A percentile compares a stretch with the other conserved stretches of the same genome.
Conservation (phyloP, 73 alveolate species). For the Chromera velia region DNA sequence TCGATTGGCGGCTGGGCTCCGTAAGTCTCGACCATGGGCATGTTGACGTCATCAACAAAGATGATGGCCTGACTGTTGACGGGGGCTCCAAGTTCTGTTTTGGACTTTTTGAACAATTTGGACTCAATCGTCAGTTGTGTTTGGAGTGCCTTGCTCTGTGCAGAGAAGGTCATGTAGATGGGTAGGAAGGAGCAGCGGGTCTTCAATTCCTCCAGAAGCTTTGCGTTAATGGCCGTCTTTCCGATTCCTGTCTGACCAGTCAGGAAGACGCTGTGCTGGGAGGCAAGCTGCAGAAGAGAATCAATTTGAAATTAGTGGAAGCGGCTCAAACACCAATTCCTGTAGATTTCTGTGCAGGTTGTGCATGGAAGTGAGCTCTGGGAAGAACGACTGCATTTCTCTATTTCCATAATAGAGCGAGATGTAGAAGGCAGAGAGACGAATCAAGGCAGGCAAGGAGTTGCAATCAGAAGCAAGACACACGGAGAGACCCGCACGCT, state of each 20-base stretch:
- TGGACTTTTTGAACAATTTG: slow-evolving; percentile 44
- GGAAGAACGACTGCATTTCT: too few species aligned
- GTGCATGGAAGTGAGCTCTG: too few species aligned
- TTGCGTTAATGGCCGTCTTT: slow-evolving; percentile 65
- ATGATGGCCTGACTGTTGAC: slow-evolving; percentile 34
- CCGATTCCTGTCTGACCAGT: slow-evolving; percentile 96
- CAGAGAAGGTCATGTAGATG: slow-evolving; percentile 89
- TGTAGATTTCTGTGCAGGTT: too few species aligned
- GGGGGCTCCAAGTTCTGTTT: slow-evolving; percentile 1
- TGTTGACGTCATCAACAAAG: slow-evolving; percentile 93
- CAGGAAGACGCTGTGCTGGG: slow-evolving; percentile 79
- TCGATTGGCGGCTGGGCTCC: slow-evolving; percentile 99
- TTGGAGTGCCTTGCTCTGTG: slow-evolving; percentile 86
- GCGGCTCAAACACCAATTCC: too few species aligned
- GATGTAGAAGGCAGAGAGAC: too few species aligned
- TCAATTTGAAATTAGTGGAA: too few species aligned
- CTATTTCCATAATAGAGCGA: too few species aligned
- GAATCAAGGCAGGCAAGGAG: too few species aligned
- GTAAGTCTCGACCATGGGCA: slow-evolving; percentile 95
- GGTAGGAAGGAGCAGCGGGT: slow-evolving; percentile 12
- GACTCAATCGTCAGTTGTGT: slow-evolving; percentile 67
- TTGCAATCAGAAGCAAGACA: too few species aligned
- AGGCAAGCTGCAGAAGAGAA: too few species aligned
- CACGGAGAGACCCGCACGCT: slow-evolving; percentile 1
- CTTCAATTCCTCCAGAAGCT: neutral